Percentiles rank a stretch among this genome's conserved stretches.
phyloP scores from a whole-genome alignment of 2,329 filamentous ascomycete species.

The Colletotrichum sp. region DNA sequence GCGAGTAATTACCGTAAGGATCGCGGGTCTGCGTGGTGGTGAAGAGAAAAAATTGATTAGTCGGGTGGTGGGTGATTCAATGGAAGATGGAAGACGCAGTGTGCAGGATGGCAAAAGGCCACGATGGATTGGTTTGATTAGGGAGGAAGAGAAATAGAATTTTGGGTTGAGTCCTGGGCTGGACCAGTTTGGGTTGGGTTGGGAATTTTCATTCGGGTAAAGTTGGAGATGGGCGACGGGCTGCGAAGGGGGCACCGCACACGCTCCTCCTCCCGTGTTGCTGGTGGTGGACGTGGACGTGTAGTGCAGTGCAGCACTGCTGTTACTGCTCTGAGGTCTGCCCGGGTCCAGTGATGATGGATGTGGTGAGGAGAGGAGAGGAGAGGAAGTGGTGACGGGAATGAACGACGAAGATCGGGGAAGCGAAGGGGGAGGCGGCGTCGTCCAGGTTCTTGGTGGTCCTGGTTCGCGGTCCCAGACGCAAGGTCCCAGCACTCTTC shows the following conservation, averaged over 20 bases:
- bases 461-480: not conserved
- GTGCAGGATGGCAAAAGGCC: conserved; percentile 9
- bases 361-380: not conserved
- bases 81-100: conserved; percentile 2
- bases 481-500: not conserved
- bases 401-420: not conserved
- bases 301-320: not conserved
- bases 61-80: conserved; percentile 5
- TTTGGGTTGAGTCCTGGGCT: conserved; percentile 18
- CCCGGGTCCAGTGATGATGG: not conserved
- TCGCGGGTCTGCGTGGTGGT: conserved; percentile 51
- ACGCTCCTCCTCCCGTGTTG: not conserved
- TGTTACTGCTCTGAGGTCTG: not conserved
- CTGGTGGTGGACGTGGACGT: not conserved
- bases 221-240: conserved; percentile 12
- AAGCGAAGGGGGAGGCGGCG: not conserved
- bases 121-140: not conserved
- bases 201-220: conserved; percentile 17
- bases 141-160: not conserved
- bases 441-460: not conserved
- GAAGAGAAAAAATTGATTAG: conserved; percentile 19
- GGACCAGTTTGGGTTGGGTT: conserved; percentile 21
- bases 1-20: conserved; percentile 50
- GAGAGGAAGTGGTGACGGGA: not conserved
- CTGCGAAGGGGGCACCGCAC: not conserved